phyloP scores from a whole-genome alignment of 1,139 yeast genomes.

The Sugiyamaella castrensis region DNA sequence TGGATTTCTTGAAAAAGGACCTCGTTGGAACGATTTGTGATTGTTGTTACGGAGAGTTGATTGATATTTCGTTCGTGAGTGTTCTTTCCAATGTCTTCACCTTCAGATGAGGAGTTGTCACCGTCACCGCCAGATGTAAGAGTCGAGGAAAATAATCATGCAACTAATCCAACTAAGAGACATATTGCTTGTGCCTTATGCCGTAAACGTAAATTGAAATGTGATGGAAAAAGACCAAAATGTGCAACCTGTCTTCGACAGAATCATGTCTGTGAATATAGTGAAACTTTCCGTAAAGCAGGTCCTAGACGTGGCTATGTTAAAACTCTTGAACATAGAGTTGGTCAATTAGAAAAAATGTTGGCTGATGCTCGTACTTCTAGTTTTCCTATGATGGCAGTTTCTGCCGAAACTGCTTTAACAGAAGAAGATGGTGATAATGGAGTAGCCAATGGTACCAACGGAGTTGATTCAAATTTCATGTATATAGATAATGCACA shows the following conservation, averaged over 20 bases:
- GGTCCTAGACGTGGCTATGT: slow-evolving; percentile 38
- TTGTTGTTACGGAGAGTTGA: no score
- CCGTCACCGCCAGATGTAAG: no score
- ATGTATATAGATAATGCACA: not conserved
- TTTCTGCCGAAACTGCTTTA: slow-evolving; percentile 9
- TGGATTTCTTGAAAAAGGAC: no score
- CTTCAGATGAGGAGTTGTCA: no score
- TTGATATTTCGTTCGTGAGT: no score
- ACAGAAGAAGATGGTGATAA: slow-evolving; percentile 4
- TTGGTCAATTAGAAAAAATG: slow-evolving; percentile 28
- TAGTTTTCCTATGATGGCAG: not conserved
- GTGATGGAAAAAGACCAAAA: slow-evolving; percentile 34
- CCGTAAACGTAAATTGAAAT: slow-evolving; percentile 36
- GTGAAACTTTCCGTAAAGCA: slow-evolving; percentile 30
- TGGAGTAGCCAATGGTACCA: not conserved
- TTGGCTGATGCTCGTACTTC: slow-evolving; percentile 12
- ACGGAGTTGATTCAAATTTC: not conserved
- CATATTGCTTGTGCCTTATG: slow-evolving; percentile 37
- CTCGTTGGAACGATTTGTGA: no score
- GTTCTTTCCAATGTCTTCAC: no score
- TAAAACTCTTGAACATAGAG: slow-evolving; percentile 31
- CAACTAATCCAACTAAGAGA: not conserved
- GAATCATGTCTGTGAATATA: slow-evolving; percentile 32
- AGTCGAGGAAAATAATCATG: not conserved
- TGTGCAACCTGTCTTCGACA: slow-evolving; percentile 33